Percentiles rank a stretch among this genome's conserved stretches.
These are phyloP conservation scores for Euphorbia corollata DNA, from an alignment of 441 rosid species.

Conservation along the genomic window DNA sequence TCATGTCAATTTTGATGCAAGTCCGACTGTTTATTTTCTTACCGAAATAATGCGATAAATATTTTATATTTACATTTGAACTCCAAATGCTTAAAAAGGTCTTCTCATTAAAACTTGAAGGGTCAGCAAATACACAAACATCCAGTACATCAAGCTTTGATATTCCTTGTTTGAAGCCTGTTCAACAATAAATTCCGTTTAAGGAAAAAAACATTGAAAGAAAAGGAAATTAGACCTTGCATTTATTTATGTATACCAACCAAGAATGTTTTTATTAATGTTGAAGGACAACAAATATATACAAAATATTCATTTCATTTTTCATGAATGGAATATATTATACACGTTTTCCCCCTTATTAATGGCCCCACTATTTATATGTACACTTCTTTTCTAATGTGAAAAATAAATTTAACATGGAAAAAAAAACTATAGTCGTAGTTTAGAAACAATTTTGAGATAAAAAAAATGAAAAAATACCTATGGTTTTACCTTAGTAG, in stretches of 20 bases:
- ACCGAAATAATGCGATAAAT: slow-evolving; percentile 26
- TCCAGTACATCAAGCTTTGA: slow-evolving; percentile 55
- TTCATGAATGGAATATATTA: background rate
- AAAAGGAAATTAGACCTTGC: slow-evolving; percentile 14
- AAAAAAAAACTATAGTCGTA: background rate
- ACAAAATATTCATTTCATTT: slow-evolving; percentile 10
- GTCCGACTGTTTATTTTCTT: slow-evolving; percentile 1
- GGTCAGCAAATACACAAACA: slow-evolving; percentile 57
- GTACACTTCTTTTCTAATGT: background rate
- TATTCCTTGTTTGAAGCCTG: slow-evolving; percentile 63
- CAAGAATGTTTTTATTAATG: slow-evolving; percentile 2
- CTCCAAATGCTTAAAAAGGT: slow-evolving; percentile 31
- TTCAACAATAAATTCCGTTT: slow-evolving; percentile 35
- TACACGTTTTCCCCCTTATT: background rate
- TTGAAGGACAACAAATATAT: background rate
- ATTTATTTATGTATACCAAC: background rate
- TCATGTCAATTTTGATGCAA: background rate
- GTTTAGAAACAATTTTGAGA: background rate
- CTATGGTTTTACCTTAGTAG: slow-evolving; percentile 60
- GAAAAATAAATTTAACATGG: background rate
- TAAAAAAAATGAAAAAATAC: background rate
- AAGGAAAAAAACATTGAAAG: slow-evolving; percentile 17
- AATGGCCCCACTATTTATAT: background rate
- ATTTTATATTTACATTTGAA: slow-evolving; percentile 27
- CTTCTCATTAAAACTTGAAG: slow-evolving; percentile 59